Percentiles rank a stretch among this genome's conserved stretches.
These are phyloP conservation scores for Madurella fahalii DNA, from an alignment of 2,329 filamentous ascomycete species.

Conservation along the genomic window DNA sequence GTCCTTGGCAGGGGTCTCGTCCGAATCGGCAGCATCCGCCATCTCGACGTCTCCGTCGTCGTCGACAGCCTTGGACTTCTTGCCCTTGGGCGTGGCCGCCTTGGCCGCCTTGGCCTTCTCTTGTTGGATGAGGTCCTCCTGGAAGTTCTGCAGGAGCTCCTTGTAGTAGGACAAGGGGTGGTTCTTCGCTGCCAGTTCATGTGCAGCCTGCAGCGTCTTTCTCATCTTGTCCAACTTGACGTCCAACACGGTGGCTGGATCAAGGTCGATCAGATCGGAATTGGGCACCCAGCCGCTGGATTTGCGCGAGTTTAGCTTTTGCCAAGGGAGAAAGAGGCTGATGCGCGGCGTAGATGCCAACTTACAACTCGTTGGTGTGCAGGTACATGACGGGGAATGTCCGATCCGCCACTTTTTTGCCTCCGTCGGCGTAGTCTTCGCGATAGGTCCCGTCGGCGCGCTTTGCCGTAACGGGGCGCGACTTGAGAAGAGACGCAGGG, in stretches of 20 bases:
- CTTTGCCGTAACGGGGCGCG: constrained; percentile 78
- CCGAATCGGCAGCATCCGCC: constrained; percentile 49
- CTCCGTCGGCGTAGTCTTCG: constrained; percentile 81
- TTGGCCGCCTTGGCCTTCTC: constrained; percentile 47
- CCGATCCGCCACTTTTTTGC: constrained; percentile 78
- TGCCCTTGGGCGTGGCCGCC: constrained; percentile 45
- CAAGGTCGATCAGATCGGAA: constrained; percentile 72
- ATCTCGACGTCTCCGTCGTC: constrained; percentile 57
- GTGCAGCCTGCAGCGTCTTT: constrained; percentile 75
- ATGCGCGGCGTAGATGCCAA: constrained; percentile 25
- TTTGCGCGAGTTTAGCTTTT: constrained; percentile 10
- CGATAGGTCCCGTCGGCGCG: constrained; percentile 81
- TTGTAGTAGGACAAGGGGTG: constrained; percentile 82
- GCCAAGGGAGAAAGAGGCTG: not conserved
- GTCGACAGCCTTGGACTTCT: constrained; percentile 49
- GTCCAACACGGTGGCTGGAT: constrained; percentile 65
- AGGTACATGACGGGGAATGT: constrained; percentile 96
- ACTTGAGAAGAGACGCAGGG: constrained; percentile 68
- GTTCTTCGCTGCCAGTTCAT: constrained; percentile 72
- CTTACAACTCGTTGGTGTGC: constrained; percentile 95
- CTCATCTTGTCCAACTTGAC: constrained; percentile 71
- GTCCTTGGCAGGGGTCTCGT: constrained; percentile 39
- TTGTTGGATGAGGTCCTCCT: constrained; percentile 60
- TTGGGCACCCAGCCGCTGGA: constrained; percentile 87
- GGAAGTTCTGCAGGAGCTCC: constrained; percentile 65